A percentile compares a stretch with the other conserved stretches of the same genome.
Conservation (phyloP, 352 stramenopile genomes). For the Phytophthora niederhauseri region DNA sequence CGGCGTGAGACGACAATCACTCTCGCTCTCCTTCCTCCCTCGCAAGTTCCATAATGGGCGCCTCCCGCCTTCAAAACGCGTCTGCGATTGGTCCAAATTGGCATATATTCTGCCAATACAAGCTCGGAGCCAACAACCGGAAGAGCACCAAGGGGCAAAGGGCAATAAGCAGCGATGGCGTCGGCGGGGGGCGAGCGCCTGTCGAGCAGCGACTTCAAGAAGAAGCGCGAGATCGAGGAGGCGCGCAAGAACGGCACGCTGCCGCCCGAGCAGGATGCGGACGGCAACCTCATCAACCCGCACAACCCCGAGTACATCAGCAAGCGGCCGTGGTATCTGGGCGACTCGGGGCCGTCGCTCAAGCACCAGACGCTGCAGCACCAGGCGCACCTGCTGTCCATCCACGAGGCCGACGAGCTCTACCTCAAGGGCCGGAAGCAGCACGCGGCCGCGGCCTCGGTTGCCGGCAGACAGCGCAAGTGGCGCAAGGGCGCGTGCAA, state of each 20-base stretch:
- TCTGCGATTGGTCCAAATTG: neutral
- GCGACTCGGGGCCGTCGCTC: constrained; percentile 92
- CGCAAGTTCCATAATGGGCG: constrained; percentile 23
- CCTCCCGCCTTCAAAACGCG: neutral
- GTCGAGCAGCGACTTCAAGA: constrained; percentile 83
- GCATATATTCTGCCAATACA: neutral
- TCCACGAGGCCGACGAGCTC: constrained; percentile 90
- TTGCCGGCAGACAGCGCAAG: constrained; percentile 45
- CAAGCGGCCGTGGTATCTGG: constrained; percentile 99
- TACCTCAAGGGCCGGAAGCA: constrained; percentile 57
- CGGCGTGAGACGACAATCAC: constrained; percentile 16
- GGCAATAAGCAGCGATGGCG: constrained; percentile 43
- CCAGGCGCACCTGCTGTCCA: constrained; percentile 90
- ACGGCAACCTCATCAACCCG: constrained; percentile 98
- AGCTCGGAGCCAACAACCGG: neutral
- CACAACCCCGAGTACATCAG: constrained; percentile 99
- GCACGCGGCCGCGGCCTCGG: neutral
- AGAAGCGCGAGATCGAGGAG: constrained; percentile 91
- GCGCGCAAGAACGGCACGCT: constrained; percentile 90
- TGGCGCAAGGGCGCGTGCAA: constrained; percentile 94
- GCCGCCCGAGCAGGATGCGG: constrained; percentile 87
- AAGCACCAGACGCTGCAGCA: constrained; percentile 96
- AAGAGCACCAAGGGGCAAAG: neutral
- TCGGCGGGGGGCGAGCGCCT: constrained; percentile 69
- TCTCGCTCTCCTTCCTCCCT: constrained; percentile 1